Percentiles rank a stretch among this genome's conserved stretches.
Conservation (phyloP, 106 monocot species). For the Chionographis japonica region DNA sequence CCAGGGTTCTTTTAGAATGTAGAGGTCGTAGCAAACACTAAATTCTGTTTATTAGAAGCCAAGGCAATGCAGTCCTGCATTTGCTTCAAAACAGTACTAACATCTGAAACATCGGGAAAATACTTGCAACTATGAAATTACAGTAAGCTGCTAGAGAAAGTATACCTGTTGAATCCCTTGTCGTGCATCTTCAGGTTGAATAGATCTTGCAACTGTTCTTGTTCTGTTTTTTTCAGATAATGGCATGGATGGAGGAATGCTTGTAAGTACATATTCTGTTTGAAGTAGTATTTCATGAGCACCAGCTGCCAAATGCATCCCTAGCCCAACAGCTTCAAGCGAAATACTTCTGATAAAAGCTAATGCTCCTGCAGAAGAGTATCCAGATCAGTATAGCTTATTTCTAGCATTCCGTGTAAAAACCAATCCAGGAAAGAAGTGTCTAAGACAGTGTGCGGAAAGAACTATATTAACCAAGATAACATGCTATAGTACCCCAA, state of each 20-base stretch:
- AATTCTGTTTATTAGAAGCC: too few relatives aligned
- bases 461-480: too few relatives aligned
- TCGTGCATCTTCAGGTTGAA: constrained; percentile 82
- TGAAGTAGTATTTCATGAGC: constrained; percentile 86
- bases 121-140: background rate
- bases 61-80: too few relatives aligned
- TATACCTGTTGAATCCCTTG: constrained; percentile 86
- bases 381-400: too few relatives aligned
- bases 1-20: too few relatives aligned
- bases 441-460: too few relatives aligned
- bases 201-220: constrained; percentile 39
- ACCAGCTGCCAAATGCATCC: constrained; percentile 92
- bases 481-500: too few relatives aligned
- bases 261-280: constrained; percentile 68
- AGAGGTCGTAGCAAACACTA: too few relatives aligned
- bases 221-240: constrained; percentile 27
- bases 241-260: constrained; percentile 28
- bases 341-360: constrained; percentile 86
- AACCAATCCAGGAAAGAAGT: too few relatives aligned
- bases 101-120: background rate
- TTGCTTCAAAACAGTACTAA: background rate
- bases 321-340: constrained; percentile 92
- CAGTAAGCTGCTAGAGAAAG: background rate
- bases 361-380: constrained; percentile 59
- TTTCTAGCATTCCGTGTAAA: too few relatives aligned